phyloP scores from a whole-genome alignment of 2,329 filamentous ascomycete species.

The Xylariaceae sp. region DNA sequence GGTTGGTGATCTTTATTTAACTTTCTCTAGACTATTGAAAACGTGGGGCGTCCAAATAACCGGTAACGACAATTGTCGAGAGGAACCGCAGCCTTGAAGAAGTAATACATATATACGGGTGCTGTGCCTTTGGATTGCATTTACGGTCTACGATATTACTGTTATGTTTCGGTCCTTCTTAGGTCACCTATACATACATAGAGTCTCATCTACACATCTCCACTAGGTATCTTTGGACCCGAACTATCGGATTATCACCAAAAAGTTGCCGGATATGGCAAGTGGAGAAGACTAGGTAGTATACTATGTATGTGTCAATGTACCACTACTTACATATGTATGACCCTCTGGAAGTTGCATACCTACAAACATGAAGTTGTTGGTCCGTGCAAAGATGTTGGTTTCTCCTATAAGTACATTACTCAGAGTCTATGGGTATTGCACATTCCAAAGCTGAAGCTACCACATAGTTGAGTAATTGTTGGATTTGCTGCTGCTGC shows the following conservation, averaged over 20 bases:
- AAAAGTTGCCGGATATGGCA: background rate
- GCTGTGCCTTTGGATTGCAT: constrained; percentile 18
- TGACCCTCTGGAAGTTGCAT: no score
- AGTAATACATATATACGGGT: constrained; percentile 12
- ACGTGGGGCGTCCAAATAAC: background rate
- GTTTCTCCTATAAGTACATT: no score
- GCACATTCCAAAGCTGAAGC: no score
- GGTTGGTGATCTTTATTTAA: background rate
- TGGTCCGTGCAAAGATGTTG: no score
- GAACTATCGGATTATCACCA: background rate
- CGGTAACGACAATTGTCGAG: background rate
- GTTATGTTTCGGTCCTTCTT: constrained; percentile 6
- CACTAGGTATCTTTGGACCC: background rate
- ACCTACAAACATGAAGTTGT: no score
- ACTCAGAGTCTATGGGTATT: no score
- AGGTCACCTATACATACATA: background rate
- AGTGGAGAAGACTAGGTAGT: background rate
- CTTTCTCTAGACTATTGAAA: background rate
- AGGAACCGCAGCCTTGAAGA: constrained; percentile 21
- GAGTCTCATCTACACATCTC: background rate
- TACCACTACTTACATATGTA: no score
- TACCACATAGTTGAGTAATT: no score
- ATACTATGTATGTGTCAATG: background rate
- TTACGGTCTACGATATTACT: constrained; percentile 2
- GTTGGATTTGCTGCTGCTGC: no score